Percentiles rank a stretch among this genome's conserved stretches.
Evolutionary conservation across 2,329 filamentous ascomycete species (phyloP).

Genomic region (Pseudogymnoascus sp.): DNA sequence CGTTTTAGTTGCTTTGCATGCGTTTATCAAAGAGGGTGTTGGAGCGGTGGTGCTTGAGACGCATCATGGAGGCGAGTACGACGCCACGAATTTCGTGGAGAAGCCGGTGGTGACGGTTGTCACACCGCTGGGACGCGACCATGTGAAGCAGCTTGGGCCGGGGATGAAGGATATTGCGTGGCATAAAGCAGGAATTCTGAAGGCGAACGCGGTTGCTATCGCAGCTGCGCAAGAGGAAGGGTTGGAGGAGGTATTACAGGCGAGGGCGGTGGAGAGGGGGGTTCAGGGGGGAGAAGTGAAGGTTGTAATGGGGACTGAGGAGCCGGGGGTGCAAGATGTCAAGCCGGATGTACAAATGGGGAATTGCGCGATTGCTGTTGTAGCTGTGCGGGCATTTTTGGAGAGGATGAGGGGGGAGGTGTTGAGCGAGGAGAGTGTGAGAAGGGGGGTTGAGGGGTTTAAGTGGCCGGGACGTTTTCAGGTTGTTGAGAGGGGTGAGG

Average conservation of each 20-base stretch:
- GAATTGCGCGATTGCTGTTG: conserved; percentile 45
- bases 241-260: conserved; percentile 34
- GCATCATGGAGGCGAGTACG: conserved; percentile 59
- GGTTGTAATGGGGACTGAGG: conserved; percentile 35
- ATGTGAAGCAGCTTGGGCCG: conserved; percentile 53
- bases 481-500: conserved; percentile 38
- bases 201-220: conserved; percentile 52
- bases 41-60: conserved; percentile 58
- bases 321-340: conserved; percentile 29
- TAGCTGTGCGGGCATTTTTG: conserved; percentile 43
- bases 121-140: conserved; percentile 59
- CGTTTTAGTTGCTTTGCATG: conserved; percentile 57
- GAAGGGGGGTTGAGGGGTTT: conserved; percentile 59
- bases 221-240: conserved; percentile 44
- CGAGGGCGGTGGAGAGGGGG: background rate
- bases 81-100: conserved; percentile 59
- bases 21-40: conserved; percentile 55
- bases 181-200: conserved; percentile 68
- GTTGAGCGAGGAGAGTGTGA: background rate
- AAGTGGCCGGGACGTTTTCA: conserved; percentile 74
- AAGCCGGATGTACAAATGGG: conserved; percentile 47
- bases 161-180: conserved; percentile 60
- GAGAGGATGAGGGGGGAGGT: conserved; percentile 6
- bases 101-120: conserved; percentile 51
- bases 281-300: conserved; percentile 40